phyloP scores from a whole-genome alignment of 2,329 filamentous ascomycete genomes.

The Aureobasidium sp. region DNA sequence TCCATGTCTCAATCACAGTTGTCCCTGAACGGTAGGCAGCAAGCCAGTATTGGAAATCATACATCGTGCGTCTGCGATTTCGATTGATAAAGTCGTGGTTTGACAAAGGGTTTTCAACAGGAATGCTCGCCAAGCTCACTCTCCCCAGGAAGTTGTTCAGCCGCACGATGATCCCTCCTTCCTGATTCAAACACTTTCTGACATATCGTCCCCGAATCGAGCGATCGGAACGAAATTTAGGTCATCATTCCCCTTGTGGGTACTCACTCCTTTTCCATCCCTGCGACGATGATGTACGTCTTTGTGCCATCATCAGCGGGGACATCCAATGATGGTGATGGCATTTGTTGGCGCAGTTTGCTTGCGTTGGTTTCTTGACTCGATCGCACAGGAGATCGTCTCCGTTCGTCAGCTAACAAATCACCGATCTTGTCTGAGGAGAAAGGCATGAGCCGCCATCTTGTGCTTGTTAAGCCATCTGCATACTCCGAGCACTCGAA shows the following conservation, averaged over 20 bases:
- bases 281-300: not conserved
- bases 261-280: not conserved
- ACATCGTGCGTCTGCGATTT: not conserved
- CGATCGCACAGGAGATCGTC: not conserved
- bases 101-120: not conserved
- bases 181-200: not conserved
- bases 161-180: slow-evolving; percentile 10
- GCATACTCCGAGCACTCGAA: not conserved
- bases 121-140: not conserved
- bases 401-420: not conserved
- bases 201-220: not conserved
- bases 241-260: not conserved
- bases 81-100: not conserved
- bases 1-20: not conserved
- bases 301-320: not conserved
- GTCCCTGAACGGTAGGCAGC: not conserved
- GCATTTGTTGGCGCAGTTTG: not conserved
- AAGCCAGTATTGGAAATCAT: not conserved
- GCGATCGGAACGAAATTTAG: not conserved
- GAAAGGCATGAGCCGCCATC: not conserved
- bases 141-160: not conserved
- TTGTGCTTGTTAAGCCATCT: not conserved
- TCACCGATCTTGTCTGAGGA: not conserved
- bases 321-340: not conserved
- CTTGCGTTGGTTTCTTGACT: not conserved